phyloP scores from a whole-genome alignment of 495 filamentous ascomycete species.

The Talaromyces wortmannii region DNA sequence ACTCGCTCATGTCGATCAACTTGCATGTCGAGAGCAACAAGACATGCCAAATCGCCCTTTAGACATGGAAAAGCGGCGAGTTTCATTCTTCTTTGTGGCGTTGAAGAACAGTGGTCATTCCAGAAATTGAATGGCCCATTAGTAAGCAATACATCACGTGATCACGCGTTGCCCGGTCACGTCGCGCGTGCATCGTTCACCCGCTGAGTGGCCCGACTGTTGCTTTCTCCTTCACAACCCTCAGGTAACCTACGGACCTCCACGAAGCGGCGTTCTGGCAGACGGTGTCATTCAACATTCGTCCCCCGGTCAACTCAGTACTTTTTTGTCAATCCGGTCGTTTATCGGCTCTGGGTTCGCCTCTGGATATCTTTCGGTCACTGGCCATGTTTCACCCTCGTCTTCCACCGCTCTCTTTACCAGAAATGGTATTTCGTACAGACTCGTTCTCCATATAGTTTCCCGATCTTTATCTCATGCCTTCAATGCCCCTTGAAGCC shows the following conservation, averaged over 20 bases:
- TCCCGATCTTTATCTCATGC: conserved; percentile 15
- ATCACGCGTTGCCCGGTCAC: conserved; percentile 10
- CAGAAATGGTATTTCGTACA: conserved; percentile 27
- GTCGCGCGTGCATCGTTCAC: conserved; percentile 5
- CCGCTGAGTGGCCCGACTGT: neutral
- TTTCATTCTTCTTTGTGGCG: neutral
- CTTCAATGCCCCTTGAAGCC: conserved; percentile 8
- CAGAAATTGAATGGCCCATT: neutral
- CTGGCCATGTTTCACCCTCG: conserved; percentile 13
- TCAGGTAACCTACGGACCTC: conserved; percentile 13
- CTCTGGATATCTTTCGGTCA: conserved; percentile 9
- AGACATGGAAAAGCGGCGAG: neutral
- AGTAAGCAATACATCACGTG: conserved; percentile 14
- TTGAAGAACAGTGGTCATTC: neutral
- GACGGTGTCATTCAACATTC: neutral
- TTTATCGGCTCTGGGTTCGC: conserved; percentile 16
- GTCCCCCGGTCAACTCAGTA: conserved; percentile 3
- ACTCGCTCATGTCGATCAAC: conserved; percentile 23
- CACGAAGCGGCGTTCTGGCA: conserved; percentile 13
- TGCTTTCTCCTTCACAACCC: conserved; percentile 15
- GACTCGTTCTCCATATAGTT: conserved; percentile 19
- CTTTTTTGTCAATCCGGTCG: conserved; percentile 7
- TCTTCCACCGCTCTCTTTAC: conserved; percentile 17
- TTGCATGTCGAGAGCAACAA: neutral
- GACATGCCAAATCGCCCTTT: neutral